These are phyloP conservation scores for Setaria viridis DNA, from an alignment of 202 grass and related monocot genomes.

Conservation along the genomic window DNA sequence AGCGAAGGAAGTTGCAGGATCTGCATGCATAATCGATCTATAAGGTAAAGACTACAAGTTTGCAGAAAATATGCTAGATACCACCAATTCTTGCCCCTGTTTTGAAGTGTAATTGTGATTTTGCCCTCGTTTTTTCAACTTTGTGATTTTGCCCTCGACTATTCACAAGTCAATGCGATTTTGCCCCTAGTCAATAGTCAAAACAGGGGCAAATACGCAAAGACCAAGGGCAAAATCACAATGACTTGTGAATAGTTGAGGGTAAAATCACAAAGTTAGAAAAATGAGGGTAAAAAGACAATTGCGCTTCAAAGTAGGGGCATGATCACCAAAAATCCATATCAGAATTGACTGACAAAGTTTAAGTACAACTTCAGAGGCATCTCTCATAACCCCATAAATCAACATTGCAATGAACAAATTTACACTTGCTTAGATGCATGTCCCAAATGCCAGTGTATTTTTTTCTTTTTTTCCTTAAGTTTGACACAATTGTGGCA, in stretches of 20 bases:
- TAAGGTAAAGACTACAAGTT: not conserved
- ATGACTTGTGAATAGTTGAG: too few species aligned
- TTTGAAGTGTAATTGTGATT: too few species aligned
- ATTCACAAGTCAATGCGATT: too few species aligned
- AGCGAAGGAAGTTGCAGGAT: conserved; percentile 34
- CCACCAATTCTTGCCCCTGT: too few species aligned
- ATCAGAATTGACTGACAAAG: not conserved
- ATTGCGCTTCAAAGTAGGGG: too few species aligned
- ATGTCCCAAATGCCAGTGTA: not conserved
- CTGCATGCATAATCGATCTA: conserved; percentile 37
- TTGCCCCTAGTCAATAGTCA: too few species aligned
- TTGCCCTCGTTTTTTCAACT: too few species aligned
- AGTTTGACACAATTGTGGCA: not conserved
- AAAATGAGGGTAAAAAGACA: too few species aligned
- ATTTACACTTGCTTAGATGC: not conserved
- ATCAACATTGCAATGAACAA: not conserved
- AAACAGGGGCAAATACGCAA: too few species aligned
- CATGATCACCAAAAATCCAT: not conserved
- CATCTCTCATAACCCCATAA: not conserved
- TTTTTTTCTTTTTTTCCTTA: not conserved
- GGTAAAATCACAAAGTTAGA: too few species aligned
- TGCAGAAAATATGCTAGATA: conserved; percentile 13
- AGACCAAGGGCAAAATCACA: too few species aligned
- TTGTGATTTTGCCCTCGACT: too few species aligned
- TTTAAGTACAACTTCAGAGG: not conserved